Base-by-base conservation (phyloP, 1,284 basidiomycete genomes). In the Neolentinus lepideus region DNA sequence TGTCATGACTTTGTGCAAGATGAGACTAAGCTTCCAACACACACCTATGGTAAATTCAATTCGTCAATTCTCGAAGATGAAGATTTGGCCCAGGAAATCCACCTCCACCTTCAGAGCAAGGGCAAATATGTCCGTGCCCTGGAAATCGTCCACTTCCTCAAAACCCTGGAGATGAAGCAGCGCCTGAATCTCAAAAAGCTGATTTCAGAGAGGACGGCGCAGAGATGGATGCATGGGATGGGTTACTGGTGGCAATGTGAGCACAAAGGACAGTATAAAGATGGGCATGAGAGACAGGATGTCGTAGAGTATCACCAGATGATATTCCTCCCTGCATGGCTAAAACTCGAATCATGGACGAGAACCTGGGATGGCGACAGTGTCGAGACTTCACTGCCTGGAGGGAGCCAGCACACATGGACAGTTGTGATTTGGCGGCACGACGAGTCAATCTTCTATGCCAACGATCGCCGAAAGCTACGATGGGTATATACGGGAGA, bases 211-310 rank as follows among this genome's bases (percentile, higher is more conserved):
- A 19, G 57, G 1, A 69, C 66, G 8, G 68, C 65, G 2, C 55
- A 62, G 21, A 51, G 48, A 0, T 74, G 70, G 70, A 63, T 74
- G 62, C 60, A 63, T 3, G 52, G 21, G 10, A 55, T 72, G 11
- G 66, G 61, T 1, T 71, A 66, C 52, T 54, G 62, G 1, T 73
- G 64, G 62, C 63, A 45, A 3, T 58, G 60, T 25, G 53, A 46
- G 0, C 59, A 57, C 22, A 62, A 52, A 2, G 66, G 69, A 0
- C 64, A 69, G 55, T 73, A 66, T 58, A 63, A 68, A 35, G 69
- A 73, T 65, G 69, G 72, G 0, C 70, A 71, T 56, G 64, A 72
- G 25, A 60, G 63, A 1, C 60, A 63, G 0, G 67, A 74, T 63
- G 67, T 72, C 25, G 62, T 72, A 3, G 36, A 60, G 2, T 66